Evolutionary conservation across 805 yeast species (phyloP).

Genomic region (Ogataea saltuana): DNA sequence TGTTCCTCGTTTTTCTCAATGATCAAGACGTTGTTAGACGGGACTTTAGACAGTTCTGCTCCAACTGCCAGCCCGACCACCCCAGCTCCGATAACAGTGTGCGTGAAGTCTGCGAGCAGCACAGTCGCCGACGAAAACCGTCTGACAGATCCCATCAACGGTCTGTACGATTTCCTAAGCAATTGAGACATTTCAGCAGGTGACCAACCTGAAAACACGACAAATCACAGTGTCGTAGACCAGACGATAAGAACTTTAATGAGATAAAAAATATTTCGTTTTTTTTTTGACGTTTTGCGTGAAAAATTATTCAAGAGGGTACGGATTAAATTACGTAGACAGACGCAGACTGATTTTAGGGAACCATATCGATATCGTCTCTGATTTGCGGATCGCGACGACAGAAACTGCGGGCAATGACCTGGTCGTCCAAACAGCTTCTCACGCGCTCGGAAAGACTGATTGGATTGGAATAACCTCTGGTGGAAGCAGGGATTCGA

Average conservation of each 20-base stretch:
- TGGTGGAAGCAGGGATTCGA: slow-evolving; percentile 27
- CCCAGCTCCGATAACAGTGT: slow-evolving; percentile 71
- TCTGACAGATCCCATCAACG: neutral
- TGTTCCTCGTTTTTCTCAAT: slow-evolving; percentile 65
- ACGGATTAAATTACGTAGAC: too few species aligned
- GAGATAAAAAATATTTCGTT: neutral
- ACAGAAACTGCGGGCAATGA: slow-evolving; percentile 21
- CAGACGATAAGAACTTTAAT: too few species aligned
- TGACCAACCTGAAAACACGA: too few species aligned
- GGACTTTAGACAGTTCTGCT: slow-evolving; percentile 54
- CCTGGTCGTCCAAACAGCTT: slow-evolving; percentile 28
- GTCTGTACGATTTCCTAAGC: neutral
- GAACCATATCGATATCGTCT: slow-evolving; percentile 14
- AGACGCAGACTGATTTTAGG: neutral
- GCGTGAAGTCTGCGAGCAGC: slow-evolving; percentile 13
- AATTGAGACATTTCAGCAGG: neutral
- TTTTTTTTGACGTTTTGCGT: neutral
- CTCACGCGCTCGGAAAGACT: slow-evolving; percentile 28
- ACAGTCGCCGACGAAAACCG: slow-evolving; percentile 3
- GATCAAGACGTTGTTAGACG: slow-evolving; percentile 54
- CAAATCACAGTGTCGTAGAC: too few species aligned
- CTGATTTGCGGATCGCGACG: neutral
- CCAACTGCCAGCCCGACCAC: slow-evolving; percentile 83
- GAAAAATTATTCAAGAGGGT: too few species aligned
- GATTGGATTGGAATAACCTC: slow-evolving; percentile 32